Evolutionary conservation across 768 basidiomycete genomes (phyloP).

Genomic region (Collybia nuda): DNA sequence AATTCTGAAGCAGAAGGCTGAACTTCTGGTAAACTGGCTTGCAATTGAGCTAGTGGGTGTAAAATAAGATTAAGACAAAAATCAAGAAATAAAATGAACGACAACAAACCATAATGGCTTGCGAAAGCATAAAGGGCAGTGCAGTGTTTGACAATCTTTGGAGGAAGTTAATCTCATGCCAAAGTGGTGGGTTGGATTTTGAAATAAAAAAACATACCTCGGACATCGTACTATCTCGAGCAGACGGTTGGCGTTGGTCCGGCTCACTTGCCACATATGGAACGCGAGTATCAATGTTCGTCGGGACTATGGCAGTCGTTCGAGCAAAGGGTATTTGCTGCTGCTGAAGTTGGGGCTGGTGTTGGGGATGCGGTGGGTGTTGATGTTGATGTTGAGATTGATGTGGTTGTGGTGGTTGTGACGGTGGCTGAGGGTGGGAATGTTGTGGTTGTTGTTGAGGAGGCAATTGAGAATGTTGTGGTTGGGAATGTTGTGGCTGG

Average conservation of each 20-base stretch:
- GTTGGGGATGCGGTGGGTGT: constrained; percentile 19
- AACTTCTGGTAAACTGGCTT: constrained; percentile 42
- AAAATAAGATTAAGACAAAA: constrained; percentile 6
- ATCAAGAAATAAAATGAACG: background rate
- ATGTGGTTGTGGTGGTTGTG: constrained; percentile 7
- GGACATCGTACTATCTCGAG: constrained; percentile 37
- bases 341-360: constrained; percentile 23
- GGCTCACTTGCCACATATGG: constrained; percentile 32
- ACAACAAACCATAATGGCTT: constrained; percentile 57
- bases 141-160: constrained; percentile 63
- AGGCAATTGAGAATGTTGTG: constrained; percentile 8
- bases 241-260: constrained; percentile 30
- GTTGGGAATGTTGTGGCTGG: constrained; percentile 11
- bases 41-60: constrained; percentile 37
- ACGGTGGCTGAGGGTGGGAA: constrained; percentile 11
- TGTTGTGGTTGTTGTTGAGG: constrained; percentile 5
- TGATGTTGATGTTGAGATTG: constrained; percentile 8
- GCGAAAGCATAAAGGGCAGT: constrained; percentile 63
- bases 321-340: constrained; percentile 30
- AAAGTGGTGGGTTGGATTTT: background rate
- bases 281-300: constrained; percentile 37
- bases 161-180: constrained; percentile 9
- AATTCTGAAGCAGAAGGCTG: constrained; percentile 60
- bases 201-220: constrained; percentile 32
- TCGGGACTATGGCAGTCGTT: constrained; percentile 42